These are phyloP conservation scores for Phytopythium litorale DNA, from an alignment of 352 stramenopile species.

Conservation along the genomic window DNA sequence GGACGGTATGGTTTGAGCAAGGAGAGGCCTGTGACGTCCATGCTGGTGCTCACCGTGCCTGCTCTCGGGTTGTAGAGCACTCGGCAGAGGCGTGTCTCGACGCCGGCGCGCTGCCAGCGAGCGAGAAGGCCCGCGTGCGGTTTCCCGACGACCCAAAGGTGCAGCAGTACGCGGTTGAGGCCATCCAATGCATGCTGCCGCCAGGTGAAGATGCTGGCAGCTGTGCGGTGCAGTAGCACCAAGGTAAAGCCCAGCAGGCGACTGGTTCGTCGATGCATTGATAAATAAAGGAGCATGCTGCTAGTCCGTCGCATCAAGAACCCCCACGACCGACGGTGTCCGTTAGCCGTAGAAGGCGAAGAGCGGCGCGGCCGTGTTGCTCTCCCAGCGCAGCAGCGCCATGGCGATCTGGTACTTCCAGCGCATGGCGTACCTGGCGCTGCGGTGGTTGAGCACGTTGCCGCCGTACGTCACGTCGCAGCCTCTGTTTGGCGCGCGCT, in stretches of 20 bases:
- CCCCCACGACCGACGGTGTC: too few relatives aligned
- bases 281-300: too few relatives aligned
- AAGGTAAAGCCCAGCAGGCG: neutral
- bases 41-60: neutral
- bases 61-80: constrained; percentile 19
- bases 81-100: constrained; percentile 47
- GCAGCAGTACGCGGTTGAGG: constrained; percentile 43
- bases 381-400: constrained; percentile 72
- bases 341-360: constrained; percentile 58
- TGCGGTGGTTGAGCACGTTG: constrained; percentile 60
- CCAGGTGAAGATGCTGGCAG: constrained; percentile 5
- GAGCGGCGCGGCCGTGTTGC: constrained; percentile 67
- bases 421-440: constrained; percentile 51
- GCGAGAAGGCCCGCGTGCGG: constrained; percentile 45
- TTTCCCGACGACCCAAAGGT: constrained; percentile 44
- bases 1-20: constrained; percentile 24
- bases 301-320: too few relatives aligned
- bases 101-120: constrained; percentile 36
- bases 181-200: constrained; percentile 33
- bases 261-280: too few relatives aligned
- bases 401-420: constrained; percentile 86
- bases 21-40: neutral
- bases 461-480: constrained; percentile 72
- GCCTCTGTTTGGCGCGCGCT: constrained; percentile 14
- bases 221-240: neutral